Evolutionary conservation across 2,329 filamentous ascomycete genomes (phyloP).

Genomic region (Cladosporium sp.): DNA sequence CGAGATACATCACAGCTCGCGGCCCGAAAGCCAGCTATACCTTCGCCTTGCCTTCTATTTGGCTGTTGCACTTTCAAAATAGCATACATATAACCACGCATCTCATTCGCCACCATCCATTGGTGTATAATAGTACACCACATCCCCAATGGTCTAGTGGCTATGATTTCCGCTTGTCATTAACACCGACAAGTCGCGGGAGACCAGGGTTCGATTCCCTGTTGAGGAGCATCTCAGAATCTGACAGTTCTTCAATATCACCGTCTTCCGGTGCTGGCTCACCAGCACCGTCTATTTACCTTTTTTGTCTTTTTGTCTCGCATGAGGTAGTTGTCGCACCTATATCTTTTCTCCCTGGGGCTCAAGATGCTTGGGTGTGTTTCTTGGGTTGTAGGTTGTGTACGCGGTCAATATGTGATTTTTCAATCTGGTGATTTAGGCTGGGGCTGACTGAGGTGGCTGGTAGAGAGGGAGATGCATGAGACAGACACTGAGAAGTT

Average conservation of each 20-base stretch:
- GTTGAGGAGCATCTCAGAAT: slow-evolving; percentile 15
- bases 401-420: background rate
- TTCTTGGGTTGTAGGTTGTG: background rate
- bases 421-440: no score
- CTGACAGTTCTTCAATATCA: slow-evolving; percentile 8
- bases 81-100: no score
- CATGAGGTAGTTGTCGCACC: no score
- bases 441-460: no score
- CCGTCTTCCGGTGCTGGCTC: slow-evolving; percentile 17
- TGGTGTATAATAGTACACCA: slow-evolving; percentile 12
- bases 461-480: background rate
- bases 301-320: no score
- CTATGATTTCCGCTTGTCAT: slow-evolving; percentile 19
- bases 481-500: background rate
- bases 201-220: slow-evolving; percentile 19
- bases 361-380: background rate
- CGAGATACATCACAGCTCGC: no score
- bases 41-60: no score
- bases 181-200: slow-evolving; percentile 14
- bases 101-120: background rate
- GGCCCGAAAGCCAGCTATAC: no score
- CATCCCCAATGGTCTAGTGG: slow-evolving; percentile 25
- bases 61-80: no score
- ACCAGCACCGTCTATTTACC: slow-evolving; percentile 5
- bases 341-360: no score